phyloP scores from a whole-genome alignment of 176 grass and related monocot species.

The Puya raimondii region DNA sequence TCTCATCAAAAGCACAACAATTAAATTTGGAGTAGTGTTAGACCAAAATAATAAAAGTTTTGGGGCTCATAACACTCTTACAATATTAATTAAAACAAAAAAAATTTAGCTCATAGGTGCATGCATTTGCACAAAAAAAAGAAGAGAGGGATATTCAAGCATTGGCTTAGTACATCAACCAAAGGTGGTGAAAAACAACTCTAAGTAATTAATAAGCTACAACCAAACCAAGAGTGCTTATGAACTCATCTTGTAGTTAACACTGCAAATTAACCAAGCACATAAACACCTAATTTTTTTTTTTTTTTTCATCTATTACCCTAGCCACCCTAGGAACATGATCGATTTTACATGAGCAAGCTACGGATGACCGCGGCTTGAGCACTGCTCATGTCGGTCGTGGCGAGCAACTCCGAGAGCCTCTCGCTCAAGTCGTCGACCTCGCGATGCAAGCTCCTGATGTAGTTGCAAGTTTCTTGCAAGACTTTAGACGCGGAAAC shows the following conservation, averaged over 20 bases:
- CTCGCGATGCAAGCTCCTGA: slow-evolving; percentile 38
- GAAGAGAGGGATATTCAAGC: neutral
- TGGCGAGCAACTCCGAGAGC: slow-evolving; percentile 30
- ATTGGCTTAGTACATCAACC: neutral
- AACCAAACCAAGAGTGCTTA: neutral
- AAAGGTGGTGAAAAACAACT: neutral
- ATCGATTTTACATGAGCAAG: slow-evolving; percentile 12
- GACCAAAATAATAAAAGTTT: neutral
- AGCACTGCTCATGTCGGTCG: neutral
- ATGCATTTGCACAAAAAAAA: neutral
- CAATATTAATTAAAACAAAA: slow-evolving; percentile 7
- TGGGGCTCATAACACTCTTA: neutral
- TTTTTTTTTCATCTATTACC: neutral
- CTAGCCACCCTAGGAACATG: neutral
- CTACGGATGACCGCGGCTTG: slow-evolving; percentile 19
- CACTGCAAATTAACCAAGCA: neutral
- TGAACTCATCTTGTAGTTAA: neutral
- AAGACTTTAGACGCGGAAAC: slow-evolving; percentile 14
- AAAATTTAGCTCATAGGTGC: slow-evolving; percentile 15
- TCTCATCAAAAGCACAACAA: slow-evolving; percentile 17
- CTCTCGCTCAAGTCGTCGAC: slow-evolving; percentile 22
- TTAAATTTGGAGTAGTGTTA: neutral
- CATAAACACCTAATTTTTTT: neutral
- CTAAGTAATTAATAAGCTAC: neutral
- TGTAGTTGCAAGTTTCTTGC: slow-evolving; percentile 41